Evolutionary conservation across 306 rosid genomes (phyloP), one percentile per base, ranked within the genome.

Genomic region (Glycine latifolia): DNA sequence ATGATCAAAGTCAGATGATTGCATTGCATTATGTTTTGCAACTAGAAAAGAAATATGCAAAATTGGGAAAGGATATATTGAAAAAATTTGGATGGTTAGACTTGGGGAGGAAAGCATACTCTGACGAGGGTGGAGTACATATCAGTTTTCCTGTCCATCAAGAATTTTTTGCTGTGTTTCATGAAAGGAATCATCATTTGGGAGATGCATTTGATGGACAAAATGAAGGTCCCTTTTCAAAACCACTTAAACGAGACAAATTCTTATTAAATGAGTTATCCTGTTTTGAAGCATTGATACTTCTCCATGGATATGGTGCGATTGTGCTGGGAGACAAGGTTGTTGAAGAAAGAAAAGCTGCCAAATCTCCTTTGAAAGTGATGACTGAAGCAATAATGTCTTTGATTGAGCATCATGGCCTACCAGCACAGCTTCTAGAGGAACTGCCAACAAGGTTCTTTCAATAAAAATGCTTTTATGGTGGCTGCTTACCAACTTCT

Each of bases 11-110:
- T 71, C 85, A 82, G 77, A 77, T 15, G 60, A 78, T 65, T 78
- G 81, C 75, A 59, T 78, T 87, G 44, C 87, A 81, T 83, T 85
- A 87, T 86, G 87, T 90, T 88, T 85, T 95, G 76, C 88, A 86
- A 83, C 86, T 95, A 60, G 92, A 89, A 79, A 93, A 78, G 81
- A 89, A 89, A 78, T 78, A 86, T 81, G 99, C 97, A 43, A 93
- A 95, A 83, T 83, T 84, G 43, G 99, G 91, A 71, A 95, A 95
- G 90, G 97, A 93, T 79, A 73, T 91, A 73, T 82, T 93, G 91
- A 95, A 95, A 88, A 91, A 89, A 88, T 93, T 90, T 85, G 92
- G 92, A 55, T 95, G 99, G 98, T 86, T 95, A 84, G 99, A 93
- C 82, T 73, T 89, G 55, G 87, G 83, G 65, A 90, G 96, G 89